A percentile compares a stretch with the other conserved stretches of the same genome.
phyloP scores from a whole-genome alignment of 768 basidiomycete species.

The Boletus sp. region DNA sequence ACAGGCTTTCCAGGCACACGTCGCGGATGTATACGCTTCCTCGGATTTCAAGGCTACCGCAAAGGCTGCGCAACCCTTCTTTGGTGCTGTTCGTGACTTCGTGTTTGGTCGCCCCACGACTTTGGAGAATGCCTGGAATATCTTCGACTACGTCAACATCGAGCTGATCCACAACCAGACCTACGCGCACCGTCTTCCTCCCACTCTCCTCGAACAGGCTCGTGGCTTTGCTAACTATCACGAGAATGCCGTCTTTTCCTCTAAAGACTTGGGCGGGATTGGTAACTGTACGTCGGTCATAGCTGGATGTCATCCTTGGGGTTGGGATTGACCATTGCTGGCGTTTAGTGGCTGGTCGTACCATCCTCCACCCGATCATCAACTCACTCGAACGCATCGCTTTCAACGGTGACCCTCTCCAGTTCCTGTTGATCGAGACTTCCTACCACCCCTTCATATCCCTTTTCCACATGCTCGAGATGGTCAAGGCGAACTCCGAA shows the following conservation, averaged over 20 bases:
- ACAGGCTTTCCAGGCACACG: slow-evolving; percentile 65
- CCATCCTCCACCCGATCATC: slow-evolving; percentile 70
- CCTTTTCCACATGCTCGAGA: slow-evolving; percentile 75
- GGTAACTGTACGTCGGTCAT: slow-evolving; percentile 64
- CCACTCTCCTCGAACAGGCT: slow-evolving; percentile 71
- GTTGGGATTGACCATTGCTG: slow-evolving; percentile 8
- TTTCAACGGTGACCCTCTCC: slow-evolving; percentile 75
- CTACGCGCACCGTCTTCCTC: slow-evolving; percentile 76
- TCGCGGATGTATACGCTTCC: slow-evolving; percentile 57
- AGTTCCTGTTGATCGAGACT: slow-evolving; percentile 72
- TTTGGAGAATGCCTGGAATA: slow-evolving; percentile 74
- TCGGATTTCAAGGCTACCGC: slow-evolving; percentile 60
- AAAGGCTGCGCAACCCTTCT: slow-evolving; percentile 61
- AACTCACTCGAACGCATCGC: slow-evolving; percentile 72
- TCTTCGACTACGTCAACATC: slow-evolving; percentile 76
- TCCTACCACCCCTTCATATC: slow-evolving; percentile 92
- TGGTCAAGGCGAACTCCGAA: slow-evolving; percentile 54
- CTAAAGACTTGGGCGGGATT: slow-evolving; percentile 56
- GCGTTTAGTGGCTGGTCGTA: slow-evolving; percentile 72
- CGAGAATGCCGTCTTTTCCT: slow-evolving; percentile 72
- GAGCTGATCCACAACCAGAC: slow-evolving; percentile 79
- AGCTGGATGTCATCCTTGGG: not conserved
- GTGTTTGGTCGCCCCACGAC: slow-evolving; percentile 64
- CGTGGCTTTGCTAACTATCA: slow-evolving; percentile 76
- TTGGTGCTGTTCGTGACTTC: slow-evolving; percentile 62